Base-by-base conservation (phyloP, 2,329 filamentous ascomycete genomes). In the Daldinia eschscholtzii region DNA sequence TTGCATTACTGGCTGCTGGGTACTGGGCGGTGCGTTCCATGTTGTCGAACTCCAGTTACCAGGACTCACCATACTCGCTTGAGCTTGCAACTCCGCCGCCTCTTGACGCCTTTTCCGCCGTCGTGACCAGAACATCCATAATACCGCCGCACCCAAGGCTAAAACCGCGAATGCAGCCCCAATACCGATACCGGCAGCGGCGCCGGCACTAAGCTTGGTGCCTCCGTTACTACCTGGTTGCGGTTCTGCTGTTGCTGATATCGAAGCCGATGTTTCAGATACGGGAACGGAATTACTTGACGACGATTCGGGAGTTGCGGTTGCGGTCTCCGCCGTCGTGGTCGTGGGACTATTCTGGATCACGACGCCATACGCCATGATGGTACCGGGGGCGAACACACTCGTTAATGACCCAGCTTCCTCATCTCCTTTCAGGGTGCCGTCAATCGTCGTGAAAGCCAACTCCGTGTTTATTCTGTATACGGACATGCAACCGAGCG, bases 301-400 rank as follows among this genome's bases (percentile, higher is more conserved):
- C 1, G 48, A 23, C 9, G 66, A 61, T 1, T 5, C 26, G 4
- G 61, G 20, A 18, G n/a, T 23, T 44, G 13, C 18, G 26, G 44
- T 46, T 33, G 46, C 23, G 15, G 57, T 50, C 12, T 20, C 46
- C 6, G 44, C 35, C 23, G 52, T 61, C 12, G 59, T 53, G 6
- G 61, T 57, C 15, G 26, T n/a, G 3, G 35, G n/a, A 28, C 53
- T 26, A 39, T 66, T 65, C 50, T 61, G 63, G 4, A 71, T 57
- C n/a, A 62, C 56, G 6, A 72, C 37, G 4, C 65, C 70, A 42
- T 71, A 71, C 18, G 65, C 68, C 70, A 72, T 69, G 46, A 71
- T 64, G 26, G 70, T 72, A 5, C 65, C 61, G 1, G 70, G 64
- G 1, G 70, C 65, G 2, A 7, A 12, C 5, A 70, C 6, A 23